phyloP scores from a whole-genome alignment of 495 filamentous ascomycete genomes.

The Tuber microsphaerosporum region DNA sequence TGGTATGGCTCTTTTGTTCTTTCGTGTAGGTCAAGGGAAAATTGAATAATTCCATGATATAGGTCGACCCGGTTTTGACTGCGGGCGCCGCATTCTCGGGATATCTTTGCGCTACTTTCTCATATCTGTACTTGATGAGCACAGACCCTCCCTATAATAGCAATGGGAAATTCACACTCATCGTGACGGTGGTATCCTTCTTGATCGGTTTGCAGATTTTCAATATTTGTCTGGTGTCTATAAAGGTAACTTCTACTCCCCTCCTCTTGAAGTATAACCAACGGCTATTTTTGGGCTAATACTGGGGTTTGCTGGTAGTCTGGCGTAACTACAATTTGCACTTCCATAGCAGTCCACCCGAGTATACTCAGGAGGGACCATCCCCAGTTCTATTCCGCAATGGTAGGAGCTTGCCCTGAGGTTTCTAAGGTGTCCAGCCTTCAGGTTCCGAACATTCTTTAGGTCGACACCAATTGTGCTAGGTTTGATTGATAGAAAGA shows the following conservation, averaged over 20 bases:
- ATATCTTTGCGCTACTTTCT: slow-evolving; percentile 70
- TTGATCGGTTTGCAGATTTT: slow-evolving; percentile 79
- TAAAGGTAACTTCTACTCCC: slow-evolving; percentile 46
- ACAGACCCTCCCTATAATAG: slow-evolving; percentile 72
- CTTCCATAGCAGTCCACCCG: slow-evolving; percentile 81
- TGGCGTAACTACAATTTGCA: slow-evolving; percentile 75
- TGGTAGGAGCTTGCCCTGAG: slow-evolving; percentile 60
- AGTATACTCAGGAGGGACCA: slow-evolving; percentile 76
- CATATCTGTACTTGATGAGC: slow-evolving; percentile 75
- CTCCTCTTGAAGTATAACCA: neutral
- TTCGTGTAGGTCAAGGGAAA: neutral
- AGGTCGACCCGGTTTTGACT: slow-evolving; percentile 76
- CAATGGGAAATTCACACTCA: slow-evolving; percentile 55
- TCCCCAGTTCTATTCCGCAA: slow-evolving; percentile 65
- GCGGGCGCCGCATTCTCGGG: slow-evolving; percentile 80
- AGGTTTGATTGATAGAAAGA: neutral
- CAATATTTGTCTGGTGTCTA: slow-evolving; percentile 77
- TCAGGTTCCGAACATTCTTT: neutral
- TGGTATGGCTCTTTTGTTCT: slow-evolving; percentile 41
- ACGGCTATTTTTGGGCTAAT: neutral
- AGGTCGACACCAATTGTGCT: neutral
- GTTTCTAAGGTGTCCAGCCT: neutral
- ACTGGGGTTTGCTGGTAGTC: slow-evolving; percentile 35
- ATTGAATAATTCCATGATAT: neutral
- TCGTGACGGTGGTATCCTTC: slow-evolving; percentile 77